phyloP scores from a whole-genome alignment of 179 eudicot genomes.

The Sideroxylon spinosum region DNA sequence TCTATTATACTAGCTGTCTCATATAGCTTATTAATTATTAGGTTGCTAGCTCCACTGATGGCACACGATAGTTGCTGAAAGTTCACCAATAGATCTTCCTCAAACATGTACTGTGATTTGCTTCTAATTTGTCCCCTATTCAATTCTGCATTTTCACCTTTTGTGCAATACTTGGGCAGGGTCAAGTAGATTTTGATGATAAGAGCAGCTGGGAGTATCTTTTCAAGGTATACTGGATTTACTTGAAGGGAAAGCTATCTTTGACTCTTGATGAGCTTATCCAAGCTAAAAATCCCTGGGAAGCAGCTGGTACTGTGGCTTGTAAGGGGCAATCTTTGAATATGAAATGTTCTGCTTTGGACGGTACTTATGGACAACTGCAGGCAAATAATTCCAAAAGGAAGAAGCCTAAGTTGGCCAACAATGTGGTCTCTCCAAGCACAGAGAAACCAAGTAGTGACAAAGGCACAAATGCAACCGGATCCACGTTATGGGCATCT shows the following conservation, averaged over 20 bases:
- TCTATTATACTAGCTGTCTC: neutral
- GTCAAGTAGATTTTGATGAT: conserved; percentile 77
- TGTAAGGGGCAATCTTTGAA: conserved; percentile 29
- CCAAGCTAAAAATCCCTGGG: conserved; percentile 58
- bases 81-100: neutral
- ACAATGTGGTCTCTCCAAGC: conserved; percentile 23
- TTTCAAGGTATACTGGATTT: conserved; percentile 85
- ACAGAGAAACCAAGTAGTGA: conserved; percentile 20
- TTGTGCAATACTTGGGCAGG: conserved; percentile 39
- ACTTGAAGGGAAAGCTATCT: conserved; percentile 61
- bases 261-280: conserved; percentile 62
- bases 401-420: conserved; percentile 22
- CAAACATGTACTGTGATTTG: neutral
- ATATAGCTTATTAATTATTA: neutral
- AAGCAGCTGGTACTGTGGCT: conserved; percentile 31
- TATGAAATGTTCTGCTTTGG: conserved; percentile 23
- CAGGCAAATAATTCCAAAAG: conserved; percentile 41
- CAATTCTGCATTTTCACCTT: neutral
- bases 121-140: neutral
- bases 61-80: neutral
- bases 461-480: conserved; percentile 15
- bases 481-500: conserved; percentile 56
- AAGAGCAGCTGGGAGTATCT: conserved; percentile 88
- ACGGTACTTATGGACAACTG: conserved; percentile 24
- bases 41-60: neutral